Evolutionary conservation across 495 filamentous ascomycete species (phyloP).

Genomic region (Hypoxylon cercidicola): DNA sequence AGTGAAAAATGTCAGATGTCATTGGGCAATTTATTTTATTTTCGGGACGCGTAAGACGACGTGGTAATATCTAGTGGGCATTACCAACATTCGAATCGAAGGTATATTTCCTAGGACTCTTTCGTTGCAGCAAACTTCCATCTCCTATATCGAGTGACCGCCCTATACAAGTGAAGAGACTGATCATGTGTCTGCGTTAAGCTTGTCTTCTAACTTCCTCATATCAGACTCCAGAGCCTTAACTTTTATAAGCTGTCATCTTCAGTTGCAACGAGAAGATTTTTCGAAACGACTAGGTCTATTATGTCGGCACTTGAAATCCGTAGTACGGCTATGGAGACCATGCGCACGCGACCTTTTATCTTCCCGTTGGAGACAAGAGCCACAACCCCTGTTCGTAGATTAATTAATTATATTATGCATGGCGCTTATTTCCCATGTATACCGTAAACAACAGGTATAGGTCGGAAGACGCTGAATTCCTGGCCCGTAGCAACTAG

Average conservation of each 20-base stretch:
- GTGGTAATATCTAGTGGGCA: neutral
- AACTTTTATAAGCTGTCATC: neutral
- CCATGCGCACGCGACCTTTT: no score
- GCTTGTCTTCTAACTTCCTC: neutral
- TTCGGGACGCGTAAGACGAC: neutral
- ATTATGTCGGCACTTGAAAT: neutral
- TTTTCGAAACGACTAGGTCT: neutral
- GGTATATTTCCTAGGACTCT: neutral
- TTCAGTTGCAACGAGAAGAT: neutral
- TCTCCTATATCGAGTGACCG: neutral
- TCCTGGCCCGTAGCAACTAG: slow-evolving; percentile 88
- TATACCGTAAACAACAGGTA: slow-evolving; percentile 54
- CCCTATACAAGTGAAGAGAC: neutral
- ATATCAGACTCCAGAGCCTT: neutral
- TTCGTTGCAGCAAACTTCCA: neutral
- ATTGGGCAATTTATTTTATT: no score
- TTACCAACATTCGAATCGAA: neutral
- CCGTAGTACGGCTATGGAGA: no score
- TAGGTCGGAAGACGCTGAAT: slow-evolving; percentile 80
- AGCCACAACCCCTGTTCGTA: no score
- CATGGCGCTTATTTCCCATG: slow-evolving; percentile 45
- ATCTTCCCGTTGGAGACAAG: no score
- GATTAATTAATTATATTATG: no score
- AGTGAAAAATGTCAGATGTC: no score
- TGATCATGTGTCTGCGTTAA: neutral